A percentile compares a stretch with the other conserved stretches of the same genome.
phyloP scores from a whole-genome alignment of 108 stramenopile species.

The Fragilaria radians region DNA sequence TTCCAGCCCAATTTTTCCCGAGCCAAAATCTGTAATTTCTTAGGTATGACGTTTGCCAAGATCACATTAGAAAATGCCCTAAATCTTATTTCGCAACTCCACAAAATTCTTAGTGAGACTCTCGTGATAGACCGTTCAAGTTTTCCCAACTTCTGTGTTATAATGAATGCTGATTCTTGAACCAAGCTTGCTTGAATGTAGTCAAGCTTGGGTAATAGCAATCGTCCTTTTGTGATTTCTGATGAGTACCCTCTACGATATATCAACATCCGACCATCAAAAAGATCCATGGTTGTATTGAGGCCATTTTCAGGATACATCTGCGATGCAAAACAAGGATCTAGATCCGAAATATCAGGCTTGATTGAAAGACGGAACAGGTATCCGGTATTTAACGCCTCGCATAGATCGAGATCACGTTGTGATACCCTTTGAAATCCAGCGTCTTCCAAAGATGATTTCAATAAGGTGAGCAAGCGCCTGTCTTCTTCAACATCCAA shows the following conservation, averaged over 20 bases:
- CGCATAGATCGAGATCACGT: constrained; percentile 74
- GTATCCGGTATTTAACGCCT: constrained; percentile 75
- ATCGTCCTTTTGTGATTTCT: constrained; percentile 65
- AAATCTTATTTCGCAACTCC: too few species aligned
- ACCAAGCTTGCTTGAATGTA: constrained; percentile 80
- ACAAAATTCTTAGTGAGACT: too few species aligned
- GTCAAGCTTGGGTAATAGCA: constrained; percentile 68
- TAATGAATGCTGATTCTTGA: constrained; percentile 39
- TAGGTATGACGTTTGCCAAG: too few species aligned
- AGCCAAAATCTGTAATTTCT: too few species aligned
- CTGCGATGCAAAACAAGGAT: constrained; percentile 41
- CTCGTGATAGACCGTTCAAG: constrained; percentile 1
- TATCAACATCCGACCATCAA: constrained; percentile 60
- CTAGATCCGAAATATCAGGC: constrained; percentile 48
- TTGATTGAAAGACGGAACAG: constrained; percentile 61
- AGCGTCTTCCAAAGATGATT: constrained; percentile 61
- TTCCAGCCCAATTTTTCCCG: background rate
- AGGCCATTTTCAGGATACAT: constrained; percentile 68
- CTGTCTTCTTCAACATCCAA: constrained; percentile 17
- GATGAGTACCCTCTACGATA: constrained; percentile 71
- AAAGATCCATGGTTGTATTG: constrained; percentile 9
- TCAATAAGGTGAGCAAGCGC: constrained; percentile 31
- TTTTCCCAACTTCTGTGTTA: constrained; percentile 1
- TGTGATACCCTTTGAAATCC: constrained; percentile 57
- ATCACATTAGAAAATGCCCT: too few species aligned